phyloP scores from a whole-genome alignment of 2,329 filamentous ascomycete genomes.

The Davidsoniella eucalypti region DNA sequence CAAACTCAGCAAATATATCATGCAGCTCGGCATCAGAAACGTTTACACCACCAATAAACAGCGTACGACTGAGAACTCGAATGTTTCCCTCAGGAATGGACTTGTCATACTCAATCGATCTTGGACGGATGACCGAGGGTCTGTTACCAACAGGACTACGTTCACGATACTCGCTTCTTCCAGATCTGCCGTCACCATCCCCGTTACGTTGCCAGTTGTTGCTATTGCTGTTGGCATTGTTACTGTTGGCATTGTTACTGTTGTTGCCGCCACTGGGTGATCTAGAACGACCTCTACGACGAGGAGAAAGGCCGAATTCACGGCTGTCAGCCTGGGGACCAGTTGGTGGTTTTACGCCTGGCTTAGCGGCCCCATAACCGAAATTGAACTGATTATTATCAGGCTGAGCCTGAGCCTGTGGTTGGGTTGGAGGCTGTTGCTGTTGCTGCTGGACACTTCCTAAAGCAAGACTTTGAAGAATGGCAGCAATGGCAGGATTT shows the following conservation, averaged over 20 bases:
- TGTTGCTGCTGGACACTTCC: background rate
- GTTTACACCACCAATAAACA: conserved; percentile 93
- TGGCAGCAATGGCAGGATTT: conserved; percentile 7
- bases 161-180: conserved; percentile 51
- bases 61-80: conserved; percentile 81
- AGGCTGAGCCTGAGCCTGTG: background rate
- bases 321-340: conserved; percentile 9
- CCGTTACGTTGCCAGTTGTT: conserved; percentile 23
- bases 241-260: background rate
- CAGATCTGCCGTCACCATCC: conserved; percentile 18
- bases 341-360: conserved; percentile 8
- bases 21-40: conserved; percentile 70
- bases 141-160: conserved; percentile 32
- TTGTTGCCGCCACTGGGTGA: conserved; percentile 27
- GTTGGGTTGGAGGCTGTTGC: background rate
- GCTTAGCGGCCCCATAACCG: conserved; percentile 5
- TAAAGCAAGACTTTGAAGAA: conserved; percentile 11
- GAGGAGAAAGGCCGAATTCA: conserved; percentile 40
- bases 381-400: conserved; percentile 2
- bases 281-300: conserved; percentile 45
- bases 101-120: conserved; percentile 62
- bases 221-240: background rate
- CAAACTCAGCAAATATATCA: conserved; percentile 62
- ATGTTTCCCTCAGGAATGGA: conserved; percentile 61
- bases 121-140: conserved; percentile 16